Evolutionary conservation across 768 basidiomycete genomes (phyloP).

Genomic region (Cubamyces sp.): DNA sequence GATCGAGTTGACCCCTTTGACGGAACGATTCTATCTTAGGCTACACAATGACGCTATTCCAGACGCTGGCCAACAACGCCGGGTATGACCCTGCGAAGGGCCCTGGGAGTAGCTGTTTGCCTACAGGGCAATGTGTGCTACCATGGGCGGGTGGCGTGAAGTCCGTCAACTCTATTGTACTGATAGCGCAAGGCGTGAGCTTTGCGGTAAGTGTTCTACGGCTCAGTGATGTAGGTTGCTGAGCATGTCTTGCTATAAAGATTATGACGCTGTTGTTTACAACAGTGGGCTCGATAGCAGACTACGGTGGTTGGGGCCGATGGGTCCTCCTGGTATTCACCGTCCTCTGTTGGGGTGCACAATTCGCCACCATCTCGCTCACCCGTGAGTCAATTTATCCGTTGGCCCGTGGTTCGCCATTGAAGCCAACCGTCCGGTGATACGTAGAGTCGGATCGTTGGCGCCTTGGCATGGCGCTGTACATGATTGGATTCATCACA

Average conservation of each 20-base stretch:
- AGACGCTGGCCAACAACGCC: slow-evolving; percentile 67
- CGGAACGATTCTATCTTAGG: slow-evolving; percentile 23
- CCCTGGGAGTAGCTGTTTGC: slow-evolving; percentile 68
- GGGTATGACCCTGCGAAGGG: slow-evolving; percentile 75
- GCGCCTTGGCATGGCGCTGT: slow-evolving; percentile 77
- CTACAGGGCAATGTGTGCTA: slow-evolving; percentile 68
- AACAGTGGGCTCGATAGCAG: slow-evolving; percentile 68
- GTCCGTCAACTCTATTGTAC: slow-evolving; percentile 71
- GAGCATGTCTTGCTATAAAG: slow-evolving; percentile 34
- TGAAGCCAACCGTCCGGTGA: too few relatives aligned
- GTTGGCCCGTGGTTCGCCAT: neutral
- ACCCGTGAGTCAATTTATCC: slow-evolving; percentile 51
- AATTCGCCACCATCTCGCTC: slow-evolving; percentile 76
- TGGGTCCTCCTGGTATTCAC: slow-evolving; percentile 76
- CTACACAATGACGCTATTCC: slow-evolving; percentile 79
- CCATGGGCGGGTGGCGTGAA: slow-evolving; percentile 79
- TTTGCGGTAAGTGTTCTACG: slow-evolving; percentile 56
- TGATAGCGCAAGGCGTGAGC: slow-evolving; percentile 76
- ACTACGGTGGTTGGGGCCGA: slow-evolving; percentile 75
- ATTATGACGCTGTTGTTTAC: slow-evolving; percentile 84
- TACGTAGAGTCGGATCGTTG: slow-evolving; percentile 59
- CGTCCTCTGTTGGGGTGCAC: slow-evolving; percentile 77
- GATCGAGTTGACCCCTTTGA: slow-evolving; percentile 6
- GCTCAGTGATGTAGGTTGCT: neutral
- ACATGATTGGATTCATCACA: slow-evolving; percentile 77